A percentile compares a stretch with the other conserved stretches of the same genome.
Evolutionary conservation across 441 rosid genomes (phyloP).

Genomic region (Populus trichocarpa): DNA sequence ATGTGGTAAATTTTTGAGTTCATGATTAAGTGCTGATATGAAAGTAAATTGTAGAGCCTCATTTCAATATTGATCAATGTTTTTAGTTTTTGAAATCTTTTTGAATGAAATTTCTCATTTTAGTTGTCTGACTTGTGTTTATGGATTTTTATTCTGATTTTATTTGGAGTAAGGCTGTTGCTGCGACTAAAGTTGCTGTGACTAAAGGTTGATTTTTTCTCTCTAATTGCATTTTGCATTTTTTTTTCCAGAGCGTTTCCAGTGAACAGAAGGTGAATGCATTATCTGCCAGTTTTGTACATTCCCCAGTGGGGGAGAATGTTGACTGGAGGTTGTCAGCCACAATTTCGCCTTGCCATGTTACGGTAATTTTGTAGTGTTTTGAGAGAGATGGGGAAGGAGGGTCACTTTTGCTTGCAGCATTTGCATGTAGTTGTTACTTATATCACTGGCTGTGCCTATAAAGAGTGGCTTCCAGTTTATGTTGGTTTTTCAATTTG

Average conservation of each 20-base stretch:
- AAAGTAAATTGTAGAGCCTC: too few relatives aligned
- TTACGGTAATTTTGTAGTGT: slow-evolving; percentile 63
- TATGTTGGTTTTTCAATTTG: neutral
- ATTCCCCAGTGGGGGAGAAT: slow-evolving; percentile 83
- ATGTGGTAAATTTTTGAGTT: slow-evolving; percentile 13
- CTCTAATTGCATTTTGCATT: slow-evolving; percentile 1
- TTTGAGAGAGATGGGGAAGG: slow-evolving; percentile 7
- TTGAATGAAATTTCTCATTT: neutral
- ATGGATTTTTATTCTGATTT: neutral
- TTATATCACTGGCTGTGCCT: neutral
- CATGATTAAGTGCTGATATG: neutral
- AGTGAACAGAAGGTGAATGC: slow-evolving; percentile 95
- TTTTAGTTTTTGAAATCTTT: neutral
- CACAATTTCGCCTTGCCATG: slow-evolving; percentile 95
- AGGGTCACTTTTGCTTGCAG: neutral
- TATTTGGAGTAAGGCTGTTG: neutral
- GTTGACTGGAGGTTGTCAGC: slow-evolving; percentile 97
- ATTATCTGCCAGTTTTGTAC: slow-evolving; percentile 80
- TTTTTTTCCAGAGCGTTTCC: slow-evolving; percentile 78
- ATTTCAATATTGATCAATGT: neutral
- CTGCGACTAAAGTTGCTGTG: neutral
- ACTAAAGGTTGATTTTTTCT: neutral
- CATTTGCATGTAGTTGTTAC: neutral
- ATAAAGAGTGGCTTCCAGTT: neutral
- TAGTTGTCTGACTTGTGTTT: neutral